Percentiles rank a stretch among this genome's conserved stretches.
Evolutionary conservation across 2,329 filamentous ascomycete species (phyloP).

Genomic region (Cercospora zeina): DNA sequence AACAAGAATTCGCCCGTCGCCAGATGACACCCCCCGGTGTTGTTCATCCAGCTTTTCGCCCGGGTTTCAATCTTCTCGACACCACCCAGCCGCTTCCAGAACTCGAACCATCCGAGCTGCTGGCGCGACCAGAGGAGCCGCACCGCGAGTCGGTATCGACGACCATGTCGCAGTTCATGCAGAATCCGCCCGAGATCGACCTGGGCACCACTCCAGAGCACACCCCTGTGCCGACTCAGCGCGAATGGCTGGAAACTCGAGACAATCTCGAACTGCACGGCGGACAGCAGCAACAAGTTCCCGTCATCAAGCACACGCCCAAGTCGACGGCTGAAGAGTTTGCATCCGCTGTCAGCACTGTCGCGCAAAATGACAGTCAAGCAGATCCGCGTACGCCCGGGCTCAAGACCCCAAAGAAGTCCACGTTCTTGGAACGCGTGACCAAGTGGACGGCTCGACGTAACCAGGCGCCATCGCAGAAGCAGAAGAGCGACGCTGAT

Average conservation of each 20-base stretch:
- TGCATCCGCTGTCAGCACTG: constrained; percentile 17
- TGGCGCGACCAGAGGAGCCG: not conserved
- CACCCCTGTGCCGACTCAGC: constrained; percentile 39
- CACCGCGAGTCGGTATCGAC: constrained; percentile 31
- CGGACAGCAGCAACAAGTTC: constrained; percentile 38
- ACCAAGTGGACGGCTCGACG: constrained; percentile 18
- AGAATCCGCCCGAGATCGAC: constrained; percentile 31
- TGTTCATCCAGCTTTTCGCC: constrained; percentile 34
- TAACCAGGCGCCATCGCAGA: constrained; percentile 15
- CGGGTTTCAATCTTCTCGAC: constrained; percentile 20
- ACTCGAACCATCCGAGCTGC: constrained; percentile 18
- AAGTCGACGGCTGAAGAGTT: constrained; percentile 30
- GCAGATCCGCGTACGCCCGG: constrained; percentile 15
- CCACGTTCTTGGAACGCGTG: constrained; percentile 39
- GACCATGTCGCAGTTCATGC: constrained; percentile 36
- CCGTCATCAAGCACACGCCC: constrained; percentile 35
- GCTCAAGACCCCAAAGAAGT: constrained; percentile 46
- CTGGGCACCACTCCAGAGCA: constrained; percentile 33
- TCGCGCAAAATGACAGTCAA: constrained; percentile 20
- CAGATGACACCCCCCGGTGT: constrained; percentile 27
- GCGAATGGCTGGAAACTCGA: constrained; percentile 45
- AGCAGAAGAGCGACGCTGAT: constrained; percentile 12
- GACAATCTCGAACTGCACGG: constrained; percentile 38
- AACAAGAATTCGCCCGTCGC: constrained; percentile 32
- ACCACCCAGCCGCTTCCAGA: constrained; percentile 22